Evolutionary conservation across 345 rosid species (phyloP).

Genomic region (Balakata baccata): DNA sequence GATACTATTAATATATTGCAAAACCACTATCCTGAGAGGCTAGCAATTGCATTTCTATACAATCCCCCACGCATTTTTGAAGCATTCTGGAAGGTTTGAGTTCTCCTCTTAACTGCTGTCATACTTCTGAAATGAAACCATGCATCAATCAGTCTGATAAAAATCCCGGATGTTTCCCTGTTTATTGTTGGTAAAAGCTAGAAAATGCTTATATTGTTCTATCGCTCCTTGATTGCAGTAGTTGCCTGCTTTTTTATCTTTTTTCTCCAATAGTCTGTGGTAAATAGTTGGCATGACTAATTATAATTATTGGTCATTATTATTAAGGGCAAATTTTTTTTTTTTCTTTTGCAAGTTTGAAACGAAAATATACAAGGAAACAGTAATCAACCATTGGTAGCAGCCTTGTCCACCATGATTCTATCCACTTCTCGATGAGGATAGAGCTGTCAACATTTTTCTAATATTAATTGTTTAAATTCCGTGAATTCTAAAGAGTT

Average conservation of each 20-base stretch:
- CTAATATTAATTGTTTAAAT: not conserved
- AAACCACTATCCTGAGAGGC: slow-evolving; percentile 91
- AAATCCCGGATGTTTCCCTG: not conserved
- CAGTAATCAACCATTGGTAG: not conserved
- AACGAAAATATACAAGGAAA: not conserved
- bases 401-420: no score
- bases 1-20: slow-evolving; percentile 70
- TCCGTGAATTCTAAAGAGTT: not conserved
- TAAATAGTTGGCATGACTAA: not conserved
- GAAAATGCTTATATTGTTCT: not conserved
- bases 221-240: not conserved
- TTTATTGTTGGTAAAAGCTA: not conserved
- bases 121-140: not conserved
- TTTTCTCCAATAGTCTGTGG: not conserved
- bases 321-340: no score
- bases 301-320: not conserved
- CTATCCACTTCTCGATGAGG: not conserved
- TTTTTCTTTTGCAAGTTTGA: not conserved
- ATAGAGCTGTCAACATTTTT: not conserved
- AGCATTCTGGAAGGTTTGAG: slow-evolving; percentile 93
- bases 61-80: slow-evolving; percentile 93
- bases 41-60: slow-evolving; percentile 82
- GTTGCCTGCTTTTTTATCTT: not conserved
- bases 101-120: not conserved
- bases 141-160: not conserved